These are phyloP conservation scores for Exophiala lecanii-corni DNA, from an alignment of 2,329 filamentous ascomycete genomes.

Conservation along the genomic window DNA sequence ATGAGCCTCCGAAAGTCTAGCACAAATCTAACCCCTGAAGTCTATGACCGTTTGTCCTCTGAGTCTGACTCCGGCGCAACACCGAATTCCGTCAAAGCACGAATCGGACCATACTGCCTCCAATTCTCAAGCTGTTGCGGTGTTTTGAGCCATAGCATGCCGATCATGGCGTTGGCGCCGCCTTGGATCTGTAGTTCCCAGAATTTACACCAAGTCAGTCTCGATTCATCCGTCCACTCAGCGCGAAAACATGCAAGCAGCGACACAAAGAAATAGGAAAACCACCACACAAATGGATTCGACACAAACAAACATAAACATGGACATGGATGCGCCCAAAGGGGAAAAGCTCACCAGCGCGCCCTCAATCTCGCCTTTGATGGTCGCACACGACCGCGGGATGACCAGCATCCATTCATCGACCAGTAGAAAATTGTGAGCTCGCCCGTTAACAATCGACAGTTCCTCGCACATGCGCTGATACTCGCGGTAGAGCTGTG, in stretches of 20 bases:
- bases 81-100: constrained; percentile 37
- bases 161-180: constrained; percentile 40
- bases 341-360: constrained; percentile 21
- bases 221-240: no score
- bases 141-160: constrained; percentile 29
- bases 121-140: constrained; percentile 36
- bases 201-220: no score
- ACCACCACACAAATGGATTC: not conserved
- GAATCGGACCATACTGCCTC: constrained; percentile 34
- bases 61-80: not conserved
- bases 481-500: not conserved
- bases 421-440: constrained; percentile 47
- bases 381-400: constrained; percentile 36
- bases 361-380: constrained; percentile 40
- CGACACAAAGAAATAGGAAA: not conserved
- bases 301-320: no score
- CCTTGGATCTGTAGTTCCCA: constrained; percentile 18
- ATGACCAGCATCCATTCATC: constrained; percentile 45
- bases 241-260: not conserved
- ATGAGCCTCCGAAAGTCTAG: no score
- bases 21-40: no score
- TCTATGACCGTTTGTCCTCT: no score
- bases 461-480: constrained; percentile 2
- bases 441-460: constrained; percentile 12
- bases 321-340: no score